phyloP scores from a whole-genome alignment of 441 rosid genomes.

The Pelargonium citronellum region DNA sequence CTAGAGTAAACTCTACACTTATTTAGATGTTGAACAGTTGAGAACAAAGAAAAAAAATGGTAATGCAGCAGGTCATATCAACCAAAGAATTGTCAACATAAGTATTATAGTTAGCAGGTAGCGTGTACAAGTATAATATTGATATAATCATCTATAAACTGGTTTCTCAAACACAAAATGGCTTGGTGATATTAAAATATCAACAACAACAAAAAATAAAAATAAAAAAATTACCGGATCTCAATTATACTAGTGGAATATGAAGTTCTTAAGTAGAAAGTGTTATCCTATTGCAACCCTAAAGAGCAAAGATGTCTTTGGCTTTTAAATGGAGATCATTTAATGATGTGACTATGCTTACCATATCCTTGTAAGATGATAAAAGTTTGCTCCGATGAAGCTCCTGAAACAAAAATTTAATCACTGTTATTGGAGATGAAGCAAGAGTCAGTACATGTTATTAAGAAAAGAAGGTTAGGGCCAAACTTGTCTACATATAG shows the following conservation, averaged over 20 bases:
- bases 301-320: not conserved
- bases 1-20: too few species aligned
- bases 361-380: conserved; percentile 71
- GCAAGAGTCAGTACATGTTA: not conserved
- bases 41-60: too few species aligned
- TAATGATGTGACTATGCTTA: conserved; percentile 27
- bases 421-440: conserved; percentile 4
- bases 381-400: conserved; percentile 43
- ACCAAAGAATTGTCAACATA: too few species aligned
- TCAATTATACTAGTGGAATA: not conserved
- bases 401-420: conserved; percentile 38
- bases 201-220: too few species aligned
- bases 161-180: not conserved
- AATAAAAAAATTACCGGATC: too few species aligned
- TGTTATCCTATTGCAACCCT: not conserved
- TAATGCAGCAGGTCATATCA: too few species aligned
- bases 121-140: not conserved
- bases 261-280: not conserved
- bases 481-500: not conserved
- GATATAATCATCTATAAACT: not conserved
- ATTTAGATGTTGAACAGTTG: too few species aligned
- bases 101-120: not conserved
- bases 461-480: not conserved
- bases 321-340: not conserved
- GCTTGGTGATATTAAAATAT: not conserved